Percentiles rank a stretch among this genome's conserved stretches.
phyloP scores from a whole-genome alignment of 108 stramenopile species.

The Seminavis robusta region DNA sequence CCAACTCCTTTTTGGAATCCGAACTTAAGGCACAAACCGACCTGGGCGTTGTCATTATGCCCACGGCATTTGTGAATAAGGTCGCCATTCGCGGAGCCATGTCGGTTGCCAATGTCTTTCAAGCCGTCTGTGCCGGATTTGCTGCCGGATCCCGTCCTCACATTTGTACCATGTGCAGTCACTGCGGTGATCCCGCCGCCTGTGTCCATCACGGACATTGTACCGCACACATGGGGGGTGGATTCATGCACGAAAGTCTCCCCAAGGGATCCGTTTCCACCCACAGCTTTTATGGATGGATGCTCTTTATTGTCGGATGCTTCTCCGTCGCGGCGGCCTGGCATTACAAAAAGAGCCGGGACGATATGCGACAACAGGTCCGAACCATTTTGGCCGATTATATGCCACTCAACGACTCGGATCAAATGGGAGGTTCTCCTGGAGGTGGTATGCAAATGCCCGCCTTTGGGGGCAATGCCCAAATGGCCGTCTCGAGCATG shows the following conservation, averaged over 20 bases:
- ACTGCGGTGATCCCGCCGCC: constrained; percentile 24
- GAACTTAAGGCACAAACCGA: constrained; percentile 49
- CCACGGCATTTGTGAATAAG: constrained; percentile 71
- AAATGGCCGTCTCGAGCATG: too few relatives aligned
- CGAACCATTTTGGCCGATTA: background rate
- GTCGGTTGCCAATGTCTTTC: constrained; percentile 53
- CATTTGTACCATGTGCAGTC: constrained; percentile 36
- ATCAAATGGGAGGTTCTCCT: too few relatives aligned
- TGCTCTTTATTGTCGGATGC: too few relatives aligned
- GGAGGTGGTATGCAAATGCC: too few relatives aligned
- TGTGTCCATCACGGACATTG: background rate
- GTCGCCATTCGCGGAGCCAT: constrained; percentile 68
- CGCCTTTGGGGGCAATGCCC: too few relatives aligned
- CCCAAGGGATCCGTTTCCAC: too few relatives aligned
- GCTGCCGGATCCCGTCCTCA: background rate
- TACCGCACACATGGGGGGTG: too few relatives aligned
- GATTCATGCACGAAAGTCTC: too few relatives aligned
- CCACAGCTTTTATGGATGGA: too few relatives aligned
- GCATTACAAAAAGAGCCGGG: too few relatives aligned
- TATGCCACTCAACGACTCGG: too few relatives aligned
- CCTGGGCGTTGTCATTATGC: constrained; percentile 56
- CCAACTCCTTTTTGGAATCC: constrained; percentile 53
- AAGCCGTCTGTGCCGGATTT: constrained; percentile 18
- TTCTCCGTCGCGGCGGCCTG: too few relatives aligned
- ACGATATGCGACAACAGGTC: background rate